Evolutionary conservation across 768 basidiomycete species (phyloP).

Genomic region (Lactarius pseudohatsudake): DNA sequence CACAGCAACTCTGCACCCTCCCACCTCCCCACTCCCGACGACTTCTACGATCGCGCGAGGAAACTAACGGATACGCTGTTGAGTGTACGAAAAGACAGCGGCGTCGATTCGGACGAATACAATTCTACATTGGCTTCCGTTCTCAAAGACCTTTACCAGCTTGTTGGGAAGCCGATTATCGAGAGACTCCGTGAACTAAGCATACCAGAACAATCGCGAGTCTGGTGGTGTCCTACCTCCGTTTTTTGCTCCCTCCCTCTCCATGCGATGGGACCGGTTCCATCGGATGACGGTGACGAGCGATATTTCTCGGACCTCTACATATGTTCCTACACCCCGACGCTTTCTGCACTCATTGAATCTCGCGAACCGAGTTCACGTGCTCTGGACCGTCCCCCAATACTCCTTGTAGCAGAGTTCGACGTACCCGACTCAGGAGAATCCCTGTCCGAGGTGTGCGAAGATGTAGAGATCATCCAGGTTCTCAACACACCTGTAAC

Average conservation of each 20-base stretch:
- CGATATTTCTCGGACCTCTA: constrained; percentile 17
- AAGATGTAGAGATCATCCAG: not conserved
- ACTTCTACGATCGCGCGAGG: constrained; percentile 4
- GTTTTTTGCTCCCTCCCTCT: constrained; percentile 17
- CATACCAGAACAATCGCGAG: constrained; percentile 14
- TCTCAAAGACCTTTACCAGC: constrained; percentile 5
- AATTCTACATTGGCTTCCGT: not conserved
- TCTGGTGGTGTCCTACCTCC: constrained; percentile 28
- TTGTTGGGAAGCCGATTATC: constrained; percentile 18
- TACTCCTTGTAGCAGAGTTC: constrained; percentile 5
- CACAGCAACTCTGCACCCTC: constrained; percentile 53
- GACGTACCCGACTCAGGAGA: not conserved
- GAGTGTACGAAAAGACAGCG: not conserved
- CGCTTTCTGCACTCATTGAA: constrained; percentile 16
- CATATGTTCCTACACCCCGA: constrained; percentile 24
- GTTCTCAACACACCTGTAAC: not conserved
- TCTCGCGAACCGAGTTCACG: not conserved
- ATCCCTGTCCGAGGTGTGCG: not conserved
- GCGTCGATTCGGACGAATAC: constrained; percentile 7
- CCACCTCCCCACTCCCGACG: constrained; percentile 24
- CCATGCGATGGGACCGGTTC: constrained; percentile 17
- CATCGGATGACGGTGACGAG: not conserved
- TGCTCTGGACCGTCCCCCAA: not conserved
- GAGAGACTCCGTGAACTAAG: not conserved
- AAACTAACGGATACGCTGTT: not conserved